Percentiles rank a stretch among this genome's conserved stretches.
These are phyloP conservation scores for Abrus pulchellus DNA, from an alignment of 306 rosid species.

Conservation along the genomic window DNA sequence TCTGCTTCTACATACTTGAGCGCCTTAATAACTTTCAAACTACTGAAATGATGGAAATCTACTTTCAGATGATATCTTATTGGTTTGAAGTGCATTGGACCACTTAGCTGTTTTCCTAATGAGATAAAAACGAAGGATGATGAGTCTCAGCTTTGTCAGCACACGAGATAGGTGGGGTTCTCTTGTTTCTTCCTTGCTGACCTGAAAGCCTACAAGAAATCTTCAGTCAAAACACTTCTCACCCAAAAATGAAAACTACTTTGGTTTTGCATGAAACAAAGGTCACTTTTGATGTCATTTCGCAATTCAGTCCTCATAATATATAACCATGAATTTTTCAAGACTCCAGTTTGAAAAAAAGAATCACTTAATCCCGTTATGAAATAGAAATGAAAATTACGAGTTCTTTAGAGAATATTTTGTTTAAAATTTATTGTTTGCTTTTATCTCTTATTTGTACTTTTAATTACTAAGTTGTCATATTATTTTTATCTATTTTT, in stretches of 20 bases:
- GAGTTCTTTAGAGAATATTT: neutral
- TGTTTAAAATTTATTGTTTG: no score
- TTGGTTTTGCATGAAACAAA: conserved; percentile 41
- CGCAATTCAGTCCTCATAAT: conserved; percentile 40
- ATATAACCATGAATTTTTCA: conserved; percentile 19
- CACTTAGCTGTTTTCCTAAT: conserved; percentile 55
- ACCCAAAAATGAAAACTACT: conserved; percentile 30
- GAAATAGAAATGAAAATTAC: conserved; percentile 6
- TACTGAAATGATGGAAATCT: conserved; percentile 47
- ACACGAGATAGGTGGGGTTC: conserved; percentile 64
- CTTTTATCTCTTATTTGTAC: no score
- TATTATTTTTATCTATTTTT: no score
- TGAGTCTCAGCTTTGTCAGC: conserved; percentile 51
- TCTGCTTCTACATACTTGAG: conserved; percentile 46
- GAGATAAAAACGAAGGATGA: no score
- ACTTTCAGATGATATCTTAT: conserved; percentile 45
- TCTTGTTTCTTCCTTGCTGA: conserved; percentile 56
- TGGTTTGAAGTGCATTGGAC: conserved; percentile 54
- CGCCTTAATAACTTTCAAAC: conserved; percentile 34
- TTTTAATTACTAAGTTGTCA: no score
- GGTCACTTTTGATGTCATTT: conserved; percentile 37
- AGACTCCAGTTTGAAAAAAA: neutral
- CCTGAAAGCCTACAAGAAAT: conserved; percentile 58
- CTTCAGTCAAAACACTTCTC: conserved; percentile 47
- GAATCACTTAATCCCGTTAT: neutral